phyloP scores from a whole-genome alignment of 352 stramenopile species.

The Pythium brachiatum region DNA sequence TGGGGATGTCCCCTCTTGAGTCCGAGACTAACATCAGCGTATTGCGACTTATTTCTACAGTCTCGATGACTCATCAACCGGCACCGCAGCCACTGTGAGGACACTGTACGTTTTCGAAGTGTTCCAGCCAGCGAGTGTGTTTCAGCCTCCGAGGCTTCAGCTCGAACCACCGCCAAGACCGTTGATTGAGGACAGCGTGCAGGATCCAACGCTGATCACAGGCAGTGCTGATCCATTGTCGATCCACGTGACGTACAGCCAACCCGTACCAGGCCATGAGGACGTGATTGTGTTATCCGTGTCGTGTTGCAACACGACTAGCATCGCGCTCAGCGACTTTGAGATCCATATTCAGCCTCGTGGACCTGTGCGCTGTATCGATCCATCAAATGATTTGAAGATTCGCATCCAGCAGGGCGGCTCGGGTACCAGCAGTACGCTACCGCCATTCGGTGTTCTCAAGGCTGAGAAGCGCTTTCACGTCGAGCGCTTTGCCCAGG shows the following conservation, averaged over 20 bases:
- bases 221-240: constrained; percentile 61
- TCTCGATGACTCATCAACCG: constrained; percentile 1
- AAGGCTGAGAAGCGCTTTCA: constrained; percentile 68
- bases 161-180: not conserved
- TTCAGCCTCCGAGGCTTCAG: constrained; percentile 9
- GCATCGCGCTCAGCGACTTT: constrained; percentile 55
- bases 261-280: constrained; percentile 40
- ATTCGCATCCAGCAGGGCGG: constrained; percentile 46
- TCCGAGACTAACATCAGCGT: not conserved
- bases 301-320: constrained; percentile 68
- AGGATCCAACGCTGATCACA: constrained; percentile 32
- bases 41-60: constrained; percentile 4
- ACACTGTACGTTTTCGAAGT: constrained; percentile 13
- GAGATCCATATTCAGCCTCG: constrained; percentile 53
- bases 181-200: not conserved
- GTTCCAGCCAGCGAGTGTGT: constrained; percentile 14
- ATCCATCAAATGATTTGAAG: constrained; percentile 56
- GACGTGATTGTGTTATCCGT: constrained; percentile 50
- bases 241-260: constrained; percentile 53
- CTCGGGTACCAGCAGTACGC: constrained; percentile 29
- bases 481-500: constrained; percentile 55
- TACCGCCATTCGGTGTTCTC: constrained; percentile 57
- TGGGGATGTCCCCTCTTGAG: not conserved
- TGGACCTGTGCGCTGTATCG: constrained; percentile 48
- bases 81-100: not conserved